These are phyloP conservation scores for Dendrobium huoshanense DNA, from an alignment of 106 monocot genomes.

Conservation along the genomic window DNA sequence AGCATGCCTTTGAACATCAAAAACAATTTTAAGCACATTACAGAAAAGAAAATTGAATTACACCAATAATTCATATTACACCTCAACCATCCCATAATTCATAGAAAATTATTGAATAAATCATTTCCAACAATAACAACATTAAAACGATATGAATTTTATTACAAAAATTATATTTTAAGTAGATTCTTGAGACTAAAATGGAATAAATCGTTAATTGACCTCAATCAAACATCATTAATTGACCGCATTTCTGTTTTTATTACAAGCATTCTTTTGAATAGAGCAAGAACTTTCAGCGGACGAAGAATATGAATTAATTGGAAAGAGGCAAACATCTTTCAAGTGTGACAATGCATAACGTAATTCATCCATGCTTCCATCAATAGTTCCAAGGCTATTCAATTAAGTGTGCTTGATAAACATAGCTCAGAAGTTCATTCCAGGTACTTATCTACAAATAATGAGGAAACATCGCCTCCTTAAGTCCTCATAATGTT, in stretches of 20 bases:
- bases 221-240: conserved; percentile 30
- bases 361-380: conserved; percentile 33
- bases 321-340: conserved; percentile 38
- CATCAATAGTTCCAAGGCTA: conserved; percentile 19
- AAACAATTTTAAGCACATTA: no score
- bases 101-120: no score
- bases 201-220: neutral
- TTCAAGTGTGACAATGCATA: conserved; percentile 55
- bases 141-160: no score
- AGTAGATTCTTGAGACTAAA: neutral
- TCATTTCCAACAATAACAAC: no score
- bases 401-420: conserved; percentile 5
- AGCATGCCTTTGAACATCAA: no score
- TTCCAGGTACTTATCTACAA: neutral
- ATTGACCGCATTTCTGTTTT: conserved; percentile 41
- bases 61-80: no score
- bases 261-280: conserved; percentile 59
- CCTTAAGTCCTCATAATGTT: conserved; percentile 2
- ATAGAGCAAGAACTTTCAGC: conserved; percentile 43
- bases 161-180: no score
- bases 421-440: conserved; percentile 11
- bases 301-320: conserved; percentile 38
- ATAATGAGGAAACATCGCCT: neutral
- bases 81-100: no score
- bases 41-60: no score